Evolutionary conservation across 1,139 yeast species (phyloP).

Genomic region (Scheffersomyces stambukii): DNA sequence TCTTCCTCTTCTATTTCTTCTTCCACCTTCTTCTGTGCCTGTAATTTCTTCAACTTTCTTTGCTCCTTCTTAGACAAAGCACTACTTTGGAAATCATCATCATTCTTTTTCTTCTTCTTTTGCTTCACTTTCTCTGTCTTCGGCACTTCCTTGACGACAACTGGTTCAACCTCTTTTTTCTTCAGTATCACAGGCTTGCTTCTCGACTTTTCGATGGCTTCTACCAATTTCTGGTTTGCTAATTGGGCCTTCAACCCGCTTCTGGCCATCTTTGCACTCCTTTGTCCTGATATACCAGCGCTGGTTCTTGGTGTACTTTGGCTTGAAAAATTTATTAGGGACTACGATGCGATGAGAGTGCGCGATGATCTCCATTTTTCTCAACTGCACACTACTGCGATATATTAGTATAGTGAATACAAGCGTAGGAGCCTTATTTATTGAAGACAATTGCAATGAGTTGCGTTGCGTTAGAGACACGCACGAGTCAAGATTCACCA

Average conservation of each 20-base stretch:
- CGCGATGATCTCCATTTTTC: too few species aligned
- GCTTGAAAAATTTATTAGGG: too few species aligned
- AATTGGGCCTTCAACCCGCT: conserved; percentile 32
- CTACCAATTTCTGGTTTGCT: conserved; percentile 26
- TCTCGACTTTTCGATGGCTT: conserved; percentile 22
- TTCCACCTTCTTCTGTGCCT: conserved; percentile 16
- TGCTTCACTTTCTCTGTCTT: conserved; percentile 6
- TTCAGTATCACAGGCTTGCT: conserved; percentile 17
- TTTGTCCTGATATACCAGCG: too few species aligned
- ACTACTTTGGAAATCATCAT: conserved; percentile 42
- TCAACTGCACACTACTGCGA: too few species aligned
- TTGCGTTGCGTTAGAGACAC: too few species aligned
- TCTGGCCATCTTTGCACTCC: conserved; percentile 28
- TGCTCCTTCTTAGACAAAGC: conserved; percentile 59
- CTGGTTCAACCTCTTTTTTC: conserved; percentile 7
- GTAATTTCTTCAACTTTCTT: conserved; percentile 56
- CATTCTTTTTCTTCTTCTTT: conserved; percentile 16
- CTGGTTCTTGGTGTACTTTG: too few species aligned
- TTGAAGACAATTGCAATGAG: too few species aligned
- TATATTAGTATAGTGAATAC: too few species aligned
- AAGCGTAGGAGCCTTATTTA: too few species aligned
- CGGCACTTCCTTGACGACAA: conserved; percentile 6
- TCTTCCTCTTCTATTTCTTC: conserved; percentile 19
- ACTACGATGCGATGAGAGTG: too few species aligned
- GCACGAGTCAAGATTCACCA: too few species aligned